These are phyloP conservation scores for Osmanthus fragrans DNA, from an alignment of 257 asterid species.

Conservation along the genomic window DNA sequence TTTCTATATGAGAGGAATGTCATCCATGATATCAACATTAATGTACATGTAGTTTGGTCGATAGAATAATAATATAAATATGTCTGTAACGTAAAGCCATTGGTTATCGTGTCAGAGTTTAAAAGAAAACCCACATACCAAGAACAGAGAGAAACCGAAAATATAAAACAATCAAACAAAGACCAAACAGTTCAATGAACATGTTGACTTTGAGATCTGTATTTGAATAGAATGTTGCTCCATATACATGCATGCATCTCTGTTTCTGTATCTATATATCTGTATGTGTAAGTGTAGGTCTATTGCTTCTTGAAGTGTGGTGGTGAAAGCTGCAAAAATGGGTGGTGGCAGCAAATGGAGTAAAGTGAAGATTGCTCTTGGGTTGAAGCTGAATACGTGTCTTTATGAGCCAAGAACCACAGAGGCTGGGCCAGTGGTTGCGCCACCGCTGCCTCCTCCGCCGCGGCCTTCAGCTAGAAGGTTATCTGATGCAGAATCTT, in stretches of 20 bases:
- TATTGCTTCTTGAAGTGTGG: conserved; percentile 4
- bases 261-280: background rate
- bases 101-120: conserved; percentile 39
- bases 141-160: background rate
- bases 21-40: too few relatives aligned
- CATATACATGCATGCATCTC: conserved; percentile 4
- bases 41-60: too few relatives aligned
- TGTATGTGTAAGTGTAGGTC: conserved; percentile 1
- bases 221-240: background rate
- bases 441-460: background rate
- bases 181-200: background rate
- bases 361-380: conserved; percentile 70
- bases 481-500: conserved; percentile 41
- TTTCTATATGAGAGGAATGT: too few relatives aligned
- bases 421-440: conserved; percentile 29
- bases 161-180: background rate
- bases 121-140: background rate
- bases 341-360: conserved; percentile 70
- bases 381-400: conserved; percentile 59
- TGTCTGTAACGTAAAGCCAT: conserved; percentile 56
- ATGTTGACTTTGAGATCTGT: conserved; percentile 2
- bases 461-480: conserved; percentile 23
- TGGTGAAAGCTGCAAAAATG: conserved; percentile 32
- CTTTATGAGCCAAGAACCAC: conserved; percentile 49
- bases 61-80: conserved; percentile 22